These are phyloP conservation scores for Fusarium pseudoanthophilum DNA, from an alignment of 2,329 filamentous ascomycete genomes.

Conservation along the genomic window DNA sequence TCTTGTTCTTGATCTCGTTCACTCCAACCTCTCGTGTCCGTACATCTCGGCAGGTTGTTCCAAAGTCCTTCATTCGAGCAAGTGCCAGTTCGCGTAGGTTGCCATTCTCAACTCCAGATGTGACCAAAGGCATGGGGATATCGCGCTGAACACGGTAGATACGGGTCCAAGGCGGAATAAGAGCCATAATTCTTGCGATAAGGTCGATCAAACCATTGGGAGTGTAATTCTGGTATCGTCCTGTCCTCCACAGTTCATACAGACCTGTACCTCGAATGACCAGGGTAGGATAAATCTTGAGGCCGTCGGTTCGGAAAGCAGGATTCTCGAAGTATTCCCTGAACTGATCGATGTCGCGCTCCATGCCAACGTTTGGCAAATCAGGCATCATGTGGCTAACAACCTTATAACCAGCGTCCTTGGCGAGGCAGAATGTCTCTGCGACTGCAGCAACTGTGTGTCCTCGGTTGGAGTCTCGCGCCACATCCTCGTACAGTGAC, in stretches of 20 bases:
- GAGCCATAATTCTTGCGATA: conserved; percentile 92
- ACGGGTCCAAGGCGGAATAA: conserved; percentile 96
- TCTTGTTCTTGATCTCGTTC: conserved; percentile 99
- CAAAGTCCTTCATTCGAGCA: conserved; percentile 99
- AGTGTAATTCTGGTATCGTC: conserved; percentile 97
- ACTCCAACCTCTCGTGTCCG: conserved; percentile 96
- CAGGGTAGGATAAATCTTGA: conserved; percentile 98
- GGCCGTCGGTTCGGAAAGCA: conserved; percentile 92
- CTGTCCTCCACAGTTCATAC: conserved; percentile 97
- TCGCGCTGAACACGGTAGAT: conserved; percentile 99
- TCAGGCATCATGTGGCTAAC: conserved; percentile 99
- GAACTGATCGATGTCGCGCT: conserved; percentile 96
- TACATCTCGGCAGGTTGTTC: conserved; percentile 95
- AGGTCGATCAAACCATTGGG: conserved; percentile 96
- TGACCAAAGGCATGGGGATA: conserved; percentile 99
- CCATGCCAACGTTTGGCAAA: conserved; percentile 97
- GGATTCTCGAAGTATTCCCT: conserved; percentile 98
- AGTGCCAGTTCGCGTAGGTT: conserved; percentile 93
- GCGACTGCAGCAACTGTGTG: conserved; percentile 96
- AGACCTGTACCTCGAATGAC: conserved; percentile 96
- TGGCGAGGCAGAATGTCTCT: conserved; percentile 96
- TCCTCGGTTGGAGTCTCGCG: conserved; percentile 95
- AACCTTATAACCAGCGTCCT: conserved; percentile 98
- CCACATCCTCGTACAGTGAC: conserved; percentile 96
- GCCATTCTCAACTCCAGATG: conserved; percentile 96